Conservation (phyloP, 1,284 basidiomycete genomes). For the Crucibulum parvulum region DNA sequence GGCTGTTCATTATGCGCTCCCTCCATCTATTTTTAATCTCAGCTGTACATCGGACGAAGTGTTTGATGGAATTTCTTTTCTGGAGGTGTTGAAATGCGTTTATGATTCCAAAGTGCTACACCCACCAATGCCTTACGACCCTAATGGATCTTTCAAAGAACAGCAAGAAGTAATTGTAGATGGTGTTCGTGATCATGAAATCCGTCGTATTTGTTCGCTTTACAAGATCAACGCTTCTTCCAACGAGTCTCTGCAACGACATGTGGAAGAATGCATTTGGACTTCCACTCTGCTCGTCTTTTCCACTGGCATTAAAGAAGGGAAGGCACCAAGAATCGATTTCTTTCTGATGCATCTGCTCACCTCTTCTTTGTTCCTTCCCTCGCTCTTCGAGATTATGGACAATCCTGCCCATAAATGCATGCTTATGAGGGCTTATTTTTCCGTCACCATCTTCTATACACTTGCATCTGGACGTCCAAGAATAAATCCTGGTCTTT, state of each 20-base stretch:
- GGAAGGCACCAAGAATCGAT: not conserved
- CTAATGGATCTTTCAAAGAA: not conserved
- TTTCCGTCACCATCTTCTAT: not conserved
- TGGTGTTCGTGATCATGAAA: not conserved
- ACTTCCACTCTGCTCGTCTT: not conserved
- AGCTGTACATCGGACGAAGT: not conserved
- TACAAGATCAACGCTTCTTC: not conserved
- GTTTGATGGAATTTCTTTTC: not conserved
- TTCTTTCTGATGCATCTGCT: not conserved
- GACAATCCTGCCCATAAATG: not conserved
- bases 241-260: not conserved
- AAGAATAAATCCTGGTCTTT: not conserved
- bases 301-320: not conserved
- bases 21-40: not conserved
- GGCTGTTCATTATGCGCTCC: not conserved
- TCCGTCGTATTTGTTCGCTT: not conserved
- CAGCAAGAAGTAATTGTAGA: not conserved
- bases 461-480: not conserved
- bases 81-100: not conserved
- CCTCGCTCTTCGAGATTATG: not conserved
- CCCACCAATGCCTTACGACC: not conserved
- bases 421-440: slow-evolving; percentile 8
- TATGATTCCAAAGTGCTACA: not conserved
- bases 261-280: not conserved
- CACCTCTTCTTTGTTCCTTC: not conserved